Conservation (phyloP, 2,329 filamentous ascomycete species). For the Epicoccum nigrum region DNA sequence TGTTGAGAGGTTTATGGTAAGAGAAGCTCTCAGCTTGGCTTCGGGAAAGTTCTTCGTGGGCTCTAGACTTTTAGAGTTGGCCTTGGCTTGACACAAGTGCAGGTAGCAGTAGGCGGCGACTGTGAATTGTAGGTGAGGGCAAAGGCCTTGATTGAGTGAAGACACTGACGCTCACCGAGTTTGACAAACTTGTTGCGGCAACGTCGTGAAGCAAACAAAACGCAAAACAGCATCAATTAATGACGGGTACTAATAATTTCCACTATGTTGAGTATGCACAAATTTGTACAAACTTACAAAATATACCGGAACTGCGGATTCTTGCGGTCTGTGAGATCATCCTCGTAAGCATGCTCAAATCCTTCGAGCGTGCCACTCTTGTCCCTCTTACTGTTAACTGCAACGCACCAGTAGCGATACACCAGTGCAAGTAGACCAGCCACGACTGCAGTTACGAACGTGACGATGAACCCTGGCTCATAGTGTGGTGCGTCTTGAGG, state of each 20-base stretch:
- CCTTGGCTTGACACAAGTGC: too few relatives aligned
- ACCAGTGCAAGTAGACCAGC: constrained; percentile 48
- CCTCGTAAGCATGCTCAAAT: constrained; percentile 60
- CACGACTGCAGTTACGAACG: constrained; percentile 44
- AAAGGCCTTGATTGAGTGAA: too few relatives aligned
- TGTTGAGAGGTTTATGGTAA: too few relatives aligned
- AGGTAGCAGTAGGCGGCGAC: neutral
- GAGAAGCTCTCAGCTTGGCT: too few relatives aligned
- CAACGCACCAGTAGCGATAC: constrained; percentile 54
- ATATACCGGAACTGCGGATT: constrained; percentile 30
- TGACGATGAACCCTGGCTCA: constrained; percentile 52
- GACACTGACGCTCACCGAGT: neutral
- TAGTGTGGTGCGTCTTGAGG: constrained; percentile 26
- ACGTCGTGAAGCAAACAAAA: too few relatives aligned
- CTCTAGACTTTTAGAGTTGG: too few relatives aligned
- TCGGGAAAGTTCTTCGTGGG: too few relatives aligned
- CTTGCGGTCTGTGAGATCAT: constrained; percentile 55
- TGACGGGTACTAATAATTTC: too few relatives aligned
- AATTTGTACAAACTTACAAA: constrained; percentile 6
- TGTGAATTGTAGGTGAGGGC: neutral
- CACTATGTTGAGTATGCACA: neutral
- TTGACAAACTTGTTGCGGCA: too few relatives aligned
- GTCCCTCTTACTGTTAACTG: constrained; percentile 54
- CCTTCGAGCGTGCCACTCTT: constrained; percentile 51
- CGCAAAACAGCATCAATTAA: too few relatives aligned